Base-by-base conservation (phyloP, 306 rosid genomes). In the Quercus rubra region DNA sequence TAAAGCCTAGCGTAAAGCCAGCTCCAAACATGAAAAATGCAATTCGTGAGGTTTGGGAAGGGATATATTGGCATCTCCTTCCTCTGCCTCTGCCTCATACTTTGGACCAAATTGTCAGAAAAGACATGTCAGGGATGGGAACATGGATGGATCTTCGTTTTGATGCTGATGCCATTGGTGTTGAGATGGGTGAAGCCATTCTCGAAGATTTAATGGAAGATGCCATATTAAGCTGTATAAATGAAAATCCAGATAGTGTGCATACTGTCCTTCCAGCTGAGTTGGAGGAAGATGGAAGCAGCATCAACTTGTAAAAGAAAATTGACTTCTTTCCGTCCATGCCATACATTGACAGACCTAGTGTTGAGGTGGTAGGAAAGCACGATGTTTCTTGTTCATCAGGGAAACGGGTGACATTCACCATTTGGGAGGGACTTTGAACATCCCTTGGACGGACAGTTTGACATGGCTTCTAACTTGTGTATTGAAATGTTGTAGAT, bases 141-240 rank as follows among this genome's bases (percentile, higher is more conserved):
- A 43, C 85, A 4, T 96, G 99, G 99, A 83, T 91, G 94, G 92
- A 96, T 82, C 88, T 86, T 54, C 89, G 81, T 20, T 83, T 84
- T 30, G 98, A 88, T 63, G 85, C 90, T 1, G 98, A 93, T 82
- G 75, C 85, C 23, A 81, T 93, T 43, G 88, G 94, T 73, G 78
- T 70, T 56, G 98, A 96, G 73, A 85, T 91, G 75, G 79, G 92
- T n/a, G 93, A 96, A 55, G 87, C 83, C 75, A 96, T 96, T 80
- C 91, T 96, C 43, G 88, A 82, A 43, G 96, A 93, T 70, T 81
- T 91, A 70, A 83, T 96, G 77, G 92, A 96, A 54, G 98, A 96
- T 70, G 63, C 86, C 59, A 81, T 96, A 78, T 78, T 88, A 31
- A 75, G 93, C 81, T 89, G 62, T 68, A 71, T 63, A 74, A 67